Evolutionary conservation across 495 filamentous ascomycete genomes (phyloP).

Genomic region (Monascus purpureus): DNA sequence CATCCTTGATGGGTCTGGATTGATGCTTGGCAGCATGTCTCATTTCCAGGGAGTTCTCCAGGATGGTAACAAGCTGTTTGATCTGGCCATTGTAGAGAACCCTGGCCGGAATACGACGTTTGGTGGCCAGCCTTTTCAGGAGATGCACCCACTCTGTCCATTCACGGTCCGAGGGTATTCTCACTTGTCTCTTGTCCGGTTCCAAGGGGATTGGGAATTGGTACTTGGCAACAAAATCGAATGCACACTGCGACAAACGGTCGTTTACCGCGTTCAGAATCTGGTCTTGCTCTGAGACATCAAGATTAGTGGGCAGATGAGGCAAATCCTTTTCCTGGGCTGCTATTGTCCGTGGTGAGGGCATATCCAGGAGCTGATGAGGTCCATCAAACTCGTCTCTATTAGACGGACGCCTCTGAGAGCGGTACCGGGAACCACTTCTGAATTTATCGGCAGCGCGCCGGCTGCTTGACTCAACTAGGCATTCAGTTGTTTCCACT

Average conservation of each 20-base stretch:
- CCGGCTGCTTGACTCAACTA: conserved; percentile 25
- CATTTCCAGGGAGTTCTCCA: conserved; percentile 78
- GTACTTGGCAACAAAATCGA: conserved; percentile 80
- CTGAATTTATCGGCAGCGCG: conserved; percentile 29
- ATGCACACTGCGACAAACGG: conserved; percentile 69
- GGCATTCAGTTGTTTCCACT: conserved; percentile 24
- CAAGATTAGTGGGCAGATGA: conserved; percentile 66
- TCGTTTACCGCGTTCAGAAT: conserved; percentile 71
- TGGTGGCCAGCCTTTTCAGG: conserved; percentile 71
- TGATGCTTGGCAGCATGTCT: conserved; percentile 73
- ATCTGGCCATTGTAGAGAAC: conserved; percentile 82
- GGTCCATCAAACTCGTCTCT: conserved; percentile 83
- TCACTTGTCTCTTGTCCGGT: conserved; percentile 64
- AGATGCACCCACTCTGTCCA: conserved; percentile 92
- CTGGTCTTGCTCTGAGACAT: conserved; percentile 70
- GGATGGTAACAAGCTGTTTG: conserved; percentile 69
- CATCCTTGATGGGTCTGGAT: conserved; percentile 72
- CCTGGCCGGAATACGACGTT: conserved; percentile 67
- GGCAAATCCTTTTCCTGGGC: conserved; percentile 67
- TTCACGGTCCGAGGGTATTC: conserved; percentile 65
- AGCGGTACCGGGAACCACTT: conserved; percentile 37
- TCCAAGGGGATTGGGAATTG: conserved; percentile 78
- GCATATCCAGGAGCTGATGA: conserved; percentile 60
- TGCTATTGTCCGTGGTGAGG: conserved; percentile 48
- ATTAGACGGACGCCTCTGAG: conserved; percentile 62